Evolutionary conservation across 2,329 filamentous ascomycete genomes (phyloP), one percentile per base, ranked within the genome.

Genomic region (Pyrenophora tritici-repentis): DNA sequence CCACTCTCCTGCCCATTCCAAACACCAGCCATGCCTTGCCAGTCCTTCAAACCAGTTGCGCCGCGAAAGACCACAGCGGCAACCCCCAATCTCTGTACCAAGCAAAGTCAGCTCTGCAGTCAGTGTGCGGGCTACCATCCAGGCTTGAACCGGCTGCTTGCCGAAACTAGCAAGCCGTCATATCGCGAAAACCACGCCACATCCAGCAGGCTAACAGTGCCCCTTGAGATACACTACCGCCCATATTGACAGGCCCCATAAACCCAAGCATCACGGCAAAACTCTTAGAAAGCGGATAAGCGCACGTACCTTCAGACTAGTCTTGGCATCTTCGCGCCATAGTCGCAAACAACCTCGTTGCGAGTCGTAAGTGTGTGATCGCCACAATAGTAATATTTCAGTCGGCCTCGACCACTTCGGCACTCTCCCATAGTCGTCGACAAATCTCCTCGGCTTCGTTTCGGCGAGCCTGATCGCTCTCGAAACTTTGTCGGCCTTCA

Each of bases 391-490:
- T 26, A 34, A 31, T 16, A 46, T 39, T 38, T 74, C 68, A 73
- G 43, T 73, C 72, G 9, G 63, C 67, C 40, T 72, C 70, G 17
- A 67, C 68, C 37, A 68, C 59, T 56, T 75, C 71, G 13, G 63
- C 63, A 47, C 71, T 71, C 49, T 75, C 73, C 73, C 73, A 76
- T 55, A 76, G 54, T 31, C 73, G 56, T 13, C 73, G 66, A 59
- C 73, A 75, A 29, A 76, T 66, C 44, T 76, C 72, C 53, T 73
- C 70, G 2, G 68, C 70, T 47, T 74, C 72, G 47, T 67, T 67
- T 38, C 70, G 53, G 41, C 62, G 54, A 17, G 47, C 55, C 33
- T 58, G 44, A 38, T 69, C 66, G 47, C 63, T 67, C 34, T 67
- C 71, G 13, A 68, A 66, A 51, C 70, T 70, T 40, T 64, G 60